Evolutionary conservation across 2,329 filamentous ascomycete genomes (phyloP).

Genomic region (Elsinoe arachidis): DNA sequence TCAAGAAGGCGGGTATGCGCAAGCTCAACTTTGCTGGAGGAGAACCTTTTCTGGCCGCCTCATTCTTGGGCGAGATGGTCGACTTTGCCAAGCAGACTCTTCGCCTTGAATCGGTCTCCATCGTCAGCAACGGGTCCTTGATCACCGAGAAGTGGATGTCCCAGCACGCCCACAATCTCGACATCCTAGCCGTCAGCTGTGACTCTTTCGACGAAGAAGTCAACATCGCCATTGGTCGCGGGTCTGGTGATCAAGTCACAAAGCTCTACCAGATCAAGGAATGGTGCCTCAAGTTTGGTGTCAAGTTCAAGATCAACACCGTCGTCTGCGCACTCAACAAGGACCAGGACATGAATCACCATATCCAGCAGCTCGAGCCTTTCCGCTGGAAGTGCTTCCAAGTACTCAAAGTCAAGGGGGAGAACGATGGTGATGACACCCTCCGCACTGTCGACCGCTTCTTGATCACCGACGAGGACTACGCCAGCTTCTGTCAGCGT

Average conservation of each 20-base stretch:
- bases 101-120: conserved; percentile 42
- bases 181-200: conserved; percentile 49
- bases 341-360: conserved; percentile 34
- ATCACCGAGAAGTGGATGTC: conserved; percentile 38
- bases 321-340: conserved; percentile 44
- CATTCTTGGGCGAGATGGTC: conserved; percentile 36
- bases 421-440: conserved; percentile 41
- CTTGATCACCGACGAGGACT: conserved; percentile 41
- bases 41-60: conserved; percentile 45
- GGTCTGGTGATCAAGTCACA: conserved; percentile 39
- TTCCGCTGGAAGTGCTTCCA: conserved; percentile 52
- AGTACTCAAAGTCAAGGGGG: conserved; percentile 43
- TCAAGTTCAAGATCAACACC: conserved; percentile 52
- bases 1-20: conserved; percentile 44
- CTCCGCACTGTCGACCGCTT: conserved; percentile 35
- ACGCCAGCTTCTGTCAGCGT: conserved; percentile 37
- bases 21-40: conserved; percentile 51
- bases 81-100: conserved; percentile 43
- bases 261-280: conserved; percentile 37
- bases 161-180: conserved; percentile 37
- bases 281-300: conserved; percentile 40
- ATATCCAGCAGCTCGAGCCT: conserved; percentile 34
- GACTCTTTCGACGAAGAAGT: conserved; percentile 46
- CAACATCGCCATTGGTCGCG: conserved; percentile 45
- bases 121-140: conserved; percentile 47